Base-by-base conservation (phyloP, 208 protist genomes). In the Borovskyia barvae region DNA sequence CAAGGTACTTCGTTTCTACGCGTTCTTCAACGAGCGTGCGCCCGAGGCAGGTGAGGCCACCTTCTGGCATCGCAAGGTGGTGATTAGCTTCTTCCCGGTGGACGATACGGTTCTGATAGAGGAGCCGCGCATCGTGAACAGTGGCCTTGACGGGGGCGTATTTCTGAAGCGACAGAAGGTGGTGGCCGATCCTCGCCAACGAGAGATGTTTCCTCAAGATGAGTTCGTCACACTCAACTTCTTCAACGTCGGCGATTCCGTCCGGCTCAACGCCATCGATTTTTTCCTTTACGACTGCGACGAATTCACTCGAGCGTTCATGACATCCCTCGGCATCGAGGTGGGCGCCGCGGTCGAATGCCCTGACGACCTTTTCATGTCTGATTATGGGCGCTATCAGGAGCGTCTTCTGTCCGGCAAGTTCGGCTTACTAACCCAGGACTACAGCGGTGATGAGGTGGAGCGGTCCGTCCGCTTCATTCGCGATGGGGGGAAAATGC, bases 1-100 rank as follows among this genome's bases (percentile, higher is more conserved):
- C 54, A 96, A 98, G 62, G 93, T 98, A 30, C 80, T 99, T 15
- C 81, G 93, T 32, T 99, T 98, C 73, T 95, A 93, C 54, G 95
- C 92, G 12, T 99, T 93, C 81, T 98, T 98, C 78, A 80, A 82
- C 25, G 96, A 98, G 74, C 81, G 76, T 5, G 87, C 97, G 12
- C 77, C 91, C 19, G 97, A 98, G 62, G 90, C 81, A 7, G 78
- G 73, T 2, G 48, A 68, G 4, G 87, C 97, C 46, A 56, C 82
- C n/a, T 86, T 72, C 39, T 95, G 97, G 80, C 78, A 98, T 26
- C 87, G 95, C 52, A 77, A 80, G 26, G 86, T 95, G 47, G 78
- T 88, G 36, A 94, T 99, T 29, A 75, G 82, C 33, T 97, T 97
- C 60, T 98, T 92, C 59, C 84, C 96, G 1, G 87, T 80, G 42